phyloP scores from a whole-genome alignment of 2,329 filamentous ascomycete genomes.

The Scytalidium lignicola region DNA sequence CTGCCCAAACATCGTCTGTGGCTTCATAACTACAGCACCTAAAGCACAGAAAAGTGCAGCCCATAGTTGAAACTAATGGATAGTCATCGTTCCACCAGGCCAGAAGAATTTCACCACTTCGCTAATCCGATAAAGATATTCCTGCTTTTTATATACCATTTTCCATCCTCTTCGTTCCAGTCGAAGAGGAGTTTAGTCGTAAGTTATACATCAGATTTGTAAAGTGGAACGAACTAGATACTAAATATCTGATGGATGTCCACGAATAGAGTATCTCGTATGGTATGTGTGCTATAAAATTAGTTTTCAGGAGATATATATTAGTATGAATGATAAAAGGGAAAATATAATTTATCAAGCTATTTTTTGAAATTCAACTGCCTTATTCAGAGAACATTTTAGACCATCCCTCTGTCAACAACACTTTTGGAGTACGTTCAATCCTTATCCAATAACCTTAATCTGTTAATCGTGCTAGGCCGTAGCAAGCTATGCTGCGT shows the following conservation, averaged over 20 bases:
- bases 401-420: too few species aligned
- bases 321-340: too few species aligned
- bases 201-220: conserved; percentile 61
- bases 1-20: conserved; percentile 46
- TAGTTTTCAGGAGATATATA: too few species aligned
- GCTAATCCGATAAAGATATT: conserved; percentile 75
- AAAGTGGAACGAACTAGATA: conserved; percentile 73
- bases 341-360: too few species aligned
- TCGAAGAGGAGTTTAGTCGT: conserved; percentile 63
- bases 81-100: conserved; percentile 51
- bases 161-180: conserved; percentile 31
- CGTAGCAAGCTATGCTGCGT: too few species aligned
- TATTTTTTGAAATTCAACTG: too few species aligned
- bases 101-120: conserved; percentile 70
- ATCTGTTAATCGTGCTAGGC: too few species aligned
- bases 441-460: too few species aligned
- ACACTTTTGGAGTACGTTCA: too few species aligned
- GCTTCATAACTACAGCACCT: conserved; percentile 46
- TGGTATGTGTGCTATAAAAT: too few species aligned
- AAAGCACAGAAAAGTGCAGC: conserved; percentile 61
- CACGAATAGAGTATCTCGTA: conserved; percentile 72
- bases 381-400: too few species aligned
- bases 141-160: conserved; percentile 73
- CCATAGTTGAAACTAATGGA: conserved; percentile 60
- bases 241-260: conserved; percentile 70